Evolutionary conservation across 2,329 filamentous ascomycete genomes (phyloP), one percentile per base, ranked within the genome.

Genomic region (Elsinoe necatrix): DNA sequence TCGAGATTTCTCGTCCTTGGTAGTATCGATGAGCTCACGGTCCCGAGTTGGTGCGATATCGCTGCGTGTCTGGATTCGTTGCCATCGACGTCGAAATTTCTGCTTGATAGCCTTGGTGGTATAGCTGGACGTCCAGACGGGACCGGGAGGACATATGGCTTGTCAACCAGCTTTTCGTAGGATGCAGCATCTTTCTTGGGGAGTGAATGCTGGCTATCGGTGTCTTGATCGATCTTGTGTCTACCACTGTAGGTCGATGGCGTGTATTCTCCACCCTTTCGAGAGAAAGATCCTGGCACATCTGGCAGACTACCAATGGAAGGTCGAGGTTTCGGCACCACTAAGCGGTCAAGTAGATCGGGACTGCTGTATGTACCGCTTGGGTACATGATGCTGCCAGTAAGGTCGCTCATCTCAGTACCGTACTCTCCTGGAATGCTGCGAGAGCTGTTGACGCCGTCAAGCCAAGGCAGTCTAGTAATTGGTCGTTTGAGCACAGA

Each of bases 131-230:
- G 14, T 35, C 20, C 27, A 14, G 52, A 5, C 9, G 14, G 9
- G n/a, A 23, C 21, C 5, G n/a, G 18, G 9, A 54, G n/a, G 11
- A 11, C 21, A 21, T 34, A 45, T 21, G 55, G 39, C 41, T 57
- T 55, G n/a, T 41, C 45, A 39, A 60, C 56, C 8, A 64, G 57
- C 31, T 57, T 55, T n/a, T 64, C 61, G 52, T 66, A 63, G 2
- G 62, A 62, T 20, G 59, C 55, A 5, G 61, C 58, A 58, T 61
- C 62, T 29, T 62, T 63, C 45, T 54, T 61, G 7, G 61, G 58
- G 5, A 59, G 56, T 25, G 41, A 47, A 23, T 50, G 14, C 43
- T 56, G 55, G 31, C 50, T 55, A 14, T 56, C 54, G 18, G 47
- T 45, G 5, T 56, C 37, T 7, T 29, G 16, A 41, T 35, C 52